Evolutionary conservation across 106 monocot species (phyloP), one percentile per base, ranked within the genome.

Genomic region (Cymbidium sinense): DNA sequence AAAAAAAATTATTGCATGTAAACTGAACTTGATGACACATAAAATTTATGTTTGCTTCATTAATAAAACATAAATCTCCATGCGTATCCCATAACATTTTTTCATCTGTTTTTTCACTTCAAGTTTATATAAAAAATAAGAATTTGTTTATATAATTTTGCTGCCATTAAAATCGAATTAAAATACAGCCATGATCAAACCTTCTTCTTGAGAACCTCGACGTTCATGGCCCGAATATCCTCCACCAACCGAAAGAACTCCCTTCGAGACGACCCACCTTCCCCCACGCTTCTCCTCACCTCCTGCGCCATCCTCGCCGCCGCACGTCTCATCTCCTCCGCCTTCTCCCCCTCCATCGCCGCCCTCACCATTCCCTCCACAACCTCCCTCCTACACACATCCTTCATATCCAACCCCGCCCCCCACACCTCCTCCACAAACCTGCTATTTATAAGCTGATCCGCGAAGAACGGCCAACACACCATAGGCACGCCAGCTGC

Each of bases 351-450:
- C 25, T 79, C 76, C 84, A 84, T 79, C 29, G 39, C 71, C 64
- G 55, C 77, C 58, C 34, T 82, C 77, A 82, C 77, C 82, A 72
- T 73, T 43, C 29, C 72, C 71, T 77, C 55, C 36, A 82, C 77
- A 0, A 61, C 37, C 5, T 21, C 34, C 41, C 77, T 71, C 9
- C 29, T 72, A 17, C 70, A 39, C 65, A 11, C 9, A n/a, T 78
- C 82, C 73, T 78, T 77, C 77, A 82, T 82, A 51, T 77, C 82
- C 58, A 82, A 37, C 17, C 82, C 82, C 0, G 61, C n/a, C 70
- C 54, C 73, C 82, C 82, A 77, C 29, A 77, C 82, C 34, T 82
- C 58, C 12, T 72, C 28, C 12, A 82, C 76, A 50, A 71, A 77
- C 36, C 82, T 51, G 30, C 82, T 77, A 34, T 82, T 82, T 6